Evolutionary conservation across 345 rosid genomes (phyloP).

Genomic region (Chamaenerion angustifolium): DNA sequence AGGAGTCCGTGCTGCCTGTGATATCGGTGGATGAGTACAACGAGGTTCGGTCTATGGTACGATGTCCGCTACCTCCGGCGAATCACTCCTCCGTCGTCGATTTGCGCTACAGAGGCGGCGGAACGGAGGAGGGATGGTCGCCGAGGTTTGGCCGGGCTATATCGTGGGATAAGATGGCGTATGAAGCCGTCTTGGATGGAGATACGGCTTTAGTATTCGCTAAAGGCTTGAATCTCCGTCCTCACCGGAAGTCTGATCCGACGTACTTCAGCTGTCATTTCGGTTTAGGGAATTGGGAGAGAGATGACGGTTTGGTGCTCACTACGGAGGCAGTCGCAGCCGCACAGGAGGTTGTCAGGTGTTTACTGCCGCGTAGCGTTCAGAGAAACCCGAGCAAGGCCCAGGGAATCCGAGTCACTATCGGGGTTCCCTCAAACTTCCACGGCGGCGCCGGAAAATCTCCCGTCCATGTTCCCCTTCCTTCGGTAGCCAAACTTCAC

Average conservation of each 20-base stretch:
- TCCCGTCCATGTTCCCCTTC: slow-evolving; percentile 19
- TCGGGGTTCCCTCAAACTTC: slow-evolving; percentile 12
- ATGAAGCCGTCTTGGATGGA: slow-evolving; percentile 61
- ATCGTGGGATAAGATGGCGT: slow-evolving; percentile 59
- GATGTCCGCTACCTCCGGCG: slow-evolving; percentile 56
- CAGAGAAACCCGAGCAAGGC: slow-evolving; percentile 32
- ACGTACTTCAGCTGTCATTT: slow-evolving; percentile 57
- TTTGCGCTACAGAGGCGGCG: slow-evolving; percentile 33
- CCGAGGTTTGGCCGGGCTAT: slow-evolving; percentile 29
- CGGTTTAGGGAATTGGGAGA: slow-evolving; percentile 27
- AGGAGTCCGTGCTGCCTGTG: slow-evolving; percentile 16
- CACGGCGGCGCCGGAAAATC: slow-evolving; percentile 6
- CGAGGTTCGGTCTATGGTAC: slow-evolving; percentile 40
- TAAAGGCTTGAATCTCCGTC: slow-evolving; percentile 82
- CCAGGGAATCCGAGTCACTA: slow-evolving; percentile 38
- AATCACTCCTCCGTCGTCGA: slow-evolving; percentile 49
- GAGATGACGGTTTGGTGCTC: slow-evolving; percentile 25
- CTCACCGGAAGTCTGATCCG: slow-evolving; percentile 58
- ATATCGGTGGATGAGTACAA: slow-evolving; percentile 46
- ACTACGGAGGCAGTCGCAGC: slow-evolving; percentile 52
- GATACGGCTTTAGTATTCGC: slow-evolving; percentile 60
- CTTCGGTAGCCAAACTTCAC: slow-evolving; percentile 52
- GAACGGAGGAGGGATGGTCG: slow-evolving; percentile 2
- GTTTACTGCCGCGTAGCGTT: slow-evolving; percentile 56
- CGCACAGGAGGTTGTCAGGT: slow-evolving; percentile 89